Evolutionary conservation across 2,329 filamentous ascomycete species (phyloP).

Genomic region (Cladosporium sp.): DNA sequence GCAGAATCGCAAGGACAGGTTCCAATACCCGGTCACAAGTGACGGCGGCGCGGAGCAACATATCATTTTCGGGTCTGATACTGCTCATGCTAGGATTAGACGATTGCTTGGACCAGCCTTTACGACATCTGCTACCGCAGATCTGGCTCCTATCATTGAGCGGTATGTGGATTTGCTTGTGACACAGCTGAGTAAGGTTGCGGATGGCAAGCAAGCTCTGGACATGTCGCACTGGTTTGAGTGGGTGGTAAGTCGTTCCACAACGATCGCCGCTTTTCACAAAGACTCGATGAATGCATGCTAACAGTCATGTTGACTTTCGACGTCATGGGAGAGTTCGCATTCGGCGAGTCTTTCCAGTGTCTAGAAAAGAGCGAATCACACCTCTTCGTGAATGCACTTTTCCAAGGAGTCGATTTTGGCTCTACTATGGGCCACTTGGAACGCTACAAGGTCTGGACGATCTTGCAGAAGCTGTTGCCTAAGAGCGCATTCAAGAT

Average conservation of each 20-base stretch:
- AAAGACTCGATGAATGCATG: not conserved
- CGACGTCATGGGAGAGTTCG: constrained; percentile 17
- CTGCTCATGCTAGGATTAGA: not conserved
- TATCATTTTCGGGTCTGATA: not conserved
- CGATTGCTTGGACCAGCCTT: not conserved
- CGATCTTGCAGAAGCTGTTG: constrained; percentile 9
- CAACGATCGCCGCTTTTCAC: not conserved
- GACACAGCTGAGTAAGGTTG: not conserved
- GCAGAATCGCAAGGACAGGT: constrained; percentile 25
- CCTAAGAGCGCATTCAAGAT: constrained; percentile 13
- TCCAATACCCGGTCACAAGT: constrained; percentile 9
- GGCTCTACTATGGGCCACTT: not conserved
- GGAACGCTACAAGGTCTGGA: constrained; percentile 11
- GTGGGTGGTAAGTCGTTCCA: not conserved
- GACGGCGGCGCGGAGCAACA: constrained; percentile 13
- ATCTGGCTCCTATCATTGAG: not conserved
- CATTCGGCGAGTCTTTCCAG: constrained; percentile 15
- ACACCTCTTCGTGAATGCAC: not conserved
- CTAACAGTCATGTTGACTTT: constrained; percentile 11
- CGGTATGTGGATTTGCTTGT: not conserved
- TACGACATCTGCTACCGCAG: not conserved
- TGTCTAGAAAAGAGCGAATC: constrained; percentile 10
- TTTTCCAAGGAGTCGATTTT: not conserved
- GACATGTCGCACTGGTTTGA: constrained; percentile 9
- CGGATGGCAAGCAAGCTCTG: not conserved